phyloP scores from a whole-genome alignment of 306 rosid species.

The Prunus mira region DNA sequence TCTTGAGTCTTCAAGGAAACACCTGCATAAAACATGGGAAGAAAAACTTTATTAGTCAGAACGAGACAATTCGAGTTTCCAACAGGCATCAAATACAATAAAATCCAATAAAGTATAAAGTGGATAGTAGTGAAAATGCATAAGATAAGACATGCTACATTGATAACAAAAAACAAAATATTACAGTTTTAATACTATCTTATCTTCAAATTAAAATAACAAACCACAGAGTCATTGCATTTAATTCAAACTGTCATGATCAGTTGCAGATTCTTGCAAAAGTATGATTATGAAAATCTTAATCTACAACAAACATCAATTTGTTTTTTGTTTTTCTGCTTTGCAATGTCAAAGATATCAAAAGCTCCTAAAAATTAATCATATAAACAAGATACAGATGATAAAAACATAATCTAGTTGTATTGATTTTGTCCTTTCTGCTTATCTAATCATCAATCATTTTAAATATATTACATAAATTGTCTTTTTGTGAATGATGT shows the following conservation, averaged over 20 bases:
- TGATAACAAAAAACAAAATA: background rate
- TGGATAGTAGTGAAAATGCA: background rate
- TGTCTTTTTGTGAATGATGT: background rate
- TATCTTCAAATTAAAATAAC: background rate
- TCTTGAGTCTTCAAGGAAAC: conserved; percentile 90
- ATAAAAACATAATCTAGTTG: background rate
- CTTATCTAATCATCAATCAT: background rate
- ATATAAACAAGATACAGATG: background rate
- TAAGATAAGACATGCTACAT: background rate
- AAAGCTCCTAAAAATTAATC: background rate
- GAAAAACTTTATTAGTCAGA: conserved; percentile 18
- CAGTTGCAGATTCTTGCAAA: background rate
- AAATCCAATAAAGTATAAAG: background rate
- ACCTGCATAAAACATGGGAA: conserved; percentile 44
- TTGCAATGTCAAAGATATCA: background rate
- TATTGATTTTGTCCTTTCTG: background rate
- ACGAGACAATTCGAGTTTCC: background rate
- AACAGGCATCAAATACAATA: background rate
- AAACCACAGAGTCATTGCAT: background rate
- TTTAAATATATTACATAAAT: background rate
- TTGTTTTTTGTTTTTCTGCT: background rate
- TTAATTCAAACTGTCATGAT: background rate
- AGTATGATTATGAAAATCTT: background rate
- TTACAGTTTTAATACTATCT: background rate
- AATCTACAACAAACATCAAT: background rate